Conservation (phyloP, 441 rosid species). For the Kokia cookei region DNA sequence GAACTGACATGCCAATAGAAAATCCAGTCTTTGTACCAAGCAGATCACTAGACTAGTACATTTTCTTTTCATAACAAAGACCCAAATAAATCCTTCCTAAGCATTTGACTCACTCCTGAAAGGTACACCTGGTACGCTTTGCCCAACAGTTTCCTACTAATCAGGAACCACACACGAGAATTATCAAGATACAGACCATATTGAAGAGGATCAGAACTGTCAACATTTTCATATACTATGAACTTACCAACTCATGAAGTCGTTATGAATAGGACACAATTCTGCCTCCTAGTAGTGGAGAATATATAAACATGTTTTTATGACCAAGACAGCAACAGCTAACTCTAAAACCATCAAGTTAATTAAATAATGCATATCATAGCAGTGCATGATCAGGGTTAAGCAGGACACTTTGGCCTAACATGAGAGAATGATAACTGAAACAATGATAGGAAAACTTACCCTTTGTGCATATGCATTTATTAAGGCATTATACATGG, state of each 20-base stretch:
- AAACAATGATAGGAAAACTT: slow-evolving; percentile 14
- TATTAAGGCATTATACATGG: slow-evolving; percentile 94
- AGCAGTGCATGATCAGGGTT: background rate
- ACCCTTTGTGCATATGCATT: slow-evolving; percentile 98
- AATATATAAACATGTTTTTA: background rate
- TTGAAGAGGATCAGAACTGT: background rate
- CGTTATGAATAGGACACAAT: background rate
- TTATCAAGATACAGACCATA: background rate
- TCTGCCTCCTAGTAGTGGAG: background rate
- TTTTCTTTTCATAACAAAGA: background rate
- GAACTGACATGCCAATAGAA: background rate
- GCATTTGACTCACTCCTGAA: background rate
- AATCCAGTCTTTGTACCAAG: background rate
- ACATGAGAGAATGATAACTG: background rate
- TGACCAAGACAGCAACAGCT: background rate
- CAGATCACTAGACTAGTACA: background rate
- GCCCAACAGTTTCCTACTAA: background rate
- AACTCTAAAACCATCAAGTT: background rate
- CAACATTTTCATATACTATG: background rate
- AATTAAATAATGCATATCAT: background rate
- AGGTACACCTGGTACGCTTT: background rate
- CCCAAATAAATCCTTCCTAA: background rate
- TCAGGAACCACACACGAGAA: background rate
- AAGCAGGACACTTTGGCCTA: background rate
- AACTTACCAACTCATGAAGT: background rate